Conservation (phyloP, 306 rosid species). For the Trichosanthes cucumerina region DNA sequence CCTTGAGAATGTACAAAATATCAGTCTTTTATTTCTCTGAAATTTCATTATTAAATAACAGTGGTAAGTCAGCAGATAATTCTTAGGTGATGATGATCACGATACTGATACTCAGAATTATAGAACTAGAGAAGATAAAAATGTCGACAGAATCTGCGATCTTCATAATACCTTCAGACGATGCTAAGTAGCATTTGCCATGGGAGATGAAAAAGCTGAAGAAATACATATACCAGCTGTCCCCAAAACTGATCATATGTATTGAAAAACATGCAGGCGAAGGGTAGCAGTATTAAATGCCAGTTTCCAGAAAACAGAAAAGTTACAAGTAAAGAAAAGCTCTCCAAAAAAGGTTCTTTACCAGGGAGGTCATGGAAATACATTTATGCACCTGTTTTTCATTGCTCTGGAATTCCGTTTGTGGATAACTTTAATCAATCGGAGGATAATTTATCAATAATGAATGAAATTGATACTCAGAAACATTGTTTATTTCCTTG, state of each 20-base stretch:
- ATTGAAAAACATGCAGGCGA: not conserved
- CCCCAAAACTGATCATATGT: not conserved
- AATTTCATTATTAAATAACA: conserved; percentile 20
- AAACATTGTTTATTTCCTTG: conserved; percentile 18
- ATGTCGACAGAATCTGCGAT: not conserved
- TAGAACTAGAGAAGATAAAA: not conserved
- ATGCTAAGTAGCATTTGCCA: not conserved
- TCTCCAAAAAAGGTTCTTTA: conserved; percentile 16
- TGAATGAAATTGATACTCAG: conserved; percentile 26
- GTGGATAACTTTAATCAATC: conserved; percentile 14
- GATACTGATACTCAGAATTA: not conserved
- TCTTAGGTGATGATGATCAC: conserved; percentile 29
- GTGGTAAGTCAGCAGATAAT: conserved; percentile 20
- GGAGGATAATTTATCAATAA: conserved; percentile 14
- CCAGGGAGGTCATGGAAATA: not conserved
- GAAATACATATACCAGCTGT: not conserved
- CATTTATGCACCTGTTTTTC: conserved; percentile 12
- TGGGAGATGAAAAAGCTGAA: not conserved
- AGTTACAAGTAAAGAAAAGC: conserved; percentile 12
- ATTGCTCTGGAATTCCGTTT: conserved; percentile 15
- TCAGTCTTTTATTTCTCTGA: conserved; percentile 18
- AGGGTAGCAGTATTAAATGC: not conserved
- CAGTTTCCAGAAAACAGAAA: not conserved
- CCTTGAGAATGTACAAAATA: conserved; percentile 20
- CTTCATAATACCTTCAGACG: not conserved